Conservation (phyloP, 306 rosid genomes). For the Oxytropis ochrocephala region DNA sequence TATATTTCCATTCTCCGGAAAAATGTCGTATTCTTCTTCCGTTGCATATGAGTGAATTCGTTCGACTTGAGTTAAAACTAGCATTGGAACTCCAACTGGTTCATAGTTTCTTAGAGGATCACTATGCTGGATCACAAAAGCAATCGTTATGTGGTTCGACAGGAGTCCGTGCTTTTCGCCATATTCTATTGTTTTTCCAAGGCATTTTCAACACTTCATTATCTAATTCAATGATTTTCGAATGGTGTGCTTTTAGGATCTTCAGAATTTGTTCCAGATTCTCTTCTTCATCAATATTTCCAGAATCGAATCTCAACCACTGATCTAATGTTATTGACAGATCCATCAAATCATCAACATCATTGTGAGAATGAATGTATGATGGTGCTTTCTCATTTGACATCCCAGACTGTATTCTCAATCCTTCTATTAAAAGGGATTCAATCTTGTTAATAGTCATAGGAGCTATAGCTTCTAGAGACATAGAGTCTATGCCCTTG, state of each 20-base stretch:
- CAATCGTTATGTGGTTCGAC: constrained; percentile 50
- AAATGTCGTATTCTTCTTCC: background rate
- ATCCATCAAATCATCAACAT: constrained; percentile 36
- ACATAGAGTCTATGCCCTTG: constrained; percentile 22
- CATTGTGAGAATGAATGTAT: constrained; percentile 26
- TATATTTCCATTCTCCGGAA: constrained; percentile 6
- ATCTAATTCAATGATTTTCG: constrained; percentile 36
- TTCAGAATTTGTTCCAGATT: constrained; percentile 27
- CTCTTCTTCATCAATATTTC: constrained; percentile 39
- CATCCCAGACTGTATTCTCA: constrained; percentile 62
- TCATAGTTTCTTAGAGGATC: constrained; percentile 57
- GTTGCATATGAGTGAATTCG: constrained; percentile 25
- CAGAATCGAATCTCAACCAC: constrained; percentile 75
- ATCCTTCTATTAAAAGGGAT: constrained; percentile 57
- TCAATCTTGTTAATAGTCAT: constrained; percentile 42
- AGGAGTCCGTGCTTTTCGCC: constrained; percentile 34
- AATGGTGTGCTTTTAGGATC: constrained; percentile 49
- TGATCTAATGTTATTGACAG: constrained; percentile 53
- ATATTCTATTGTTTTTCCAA: background rate
- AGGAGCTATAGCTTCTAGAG: constrained; percentile 48
- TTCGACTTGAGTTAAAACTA: constrained; percentile 54
- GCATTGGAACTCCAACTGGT: constrained; percentile 65
- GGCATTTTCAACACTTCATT: constrained; percentile 28
- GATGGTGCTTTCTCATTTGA: constrained; percentile 46
- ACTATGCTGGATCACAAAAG: constrained; percentile 57